Base-by-base conservation (phyloP, 768 basidiomycete genomes). In the Lentinula detonsa region DNA sequence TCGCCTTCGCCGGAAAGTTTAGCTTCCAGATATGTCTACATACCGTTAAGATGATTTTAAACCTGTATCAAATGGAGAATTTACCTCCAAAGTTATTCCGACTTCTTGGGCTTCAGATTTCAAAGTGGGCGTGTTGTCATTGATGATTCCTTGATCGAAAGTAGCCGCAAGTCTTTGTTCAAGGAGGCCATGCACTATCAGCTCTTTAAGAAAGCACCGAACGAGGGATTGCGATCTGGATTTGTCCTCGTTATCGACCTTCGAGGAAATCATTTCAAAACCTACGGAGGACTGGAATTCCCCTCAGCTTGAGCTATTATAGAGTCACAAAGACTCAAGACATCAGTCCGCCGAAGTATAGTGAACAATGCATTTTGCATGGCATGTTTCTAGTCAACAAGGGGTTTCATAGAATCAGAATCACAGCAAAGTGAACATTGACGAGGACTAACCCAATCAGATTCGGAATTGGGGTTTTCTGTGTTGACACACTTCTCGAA, bases 91-190 rank as follows among this genome's bases (percentile, higher is more conserved):
- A 35, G 87, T 84, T 23, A 75, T 65, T n/a, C 82, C 81, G 60
- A 74, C 74, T 62, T 90, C 89, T 52, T 82, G 79, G 5, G 85
- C 82, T 66, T 91, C 90, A 1, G 76, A 65, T 48, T 78, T 75
- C 62, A 89, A 72, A 50, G 82, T 81, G 8, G 81, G 71, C 4
- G 74, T 69, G 67, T 66, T 73, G 64, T 86, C 82, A 60, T 78
- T 80, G 0, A 76, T 71, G 15, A 84, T 74, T 59, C 73, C 72
- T 2, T 83, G 81, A 65, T 87, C 84, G 23, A 85, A 67, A 48
- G 81, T 79, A 21, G 75, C 57, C 5, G 81, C 83, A 54, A 85
- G 79, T 0, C 76, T 66, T 51, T 77, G 73, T 43, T 88, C 82
- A 37, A 92, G 67, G 31, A 91, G 75, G 2, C 82, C 81, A 18